Base-by-base conservation (phyloP, 768 basidiomycete genomes). In the Boletellus sp. region DNA sequence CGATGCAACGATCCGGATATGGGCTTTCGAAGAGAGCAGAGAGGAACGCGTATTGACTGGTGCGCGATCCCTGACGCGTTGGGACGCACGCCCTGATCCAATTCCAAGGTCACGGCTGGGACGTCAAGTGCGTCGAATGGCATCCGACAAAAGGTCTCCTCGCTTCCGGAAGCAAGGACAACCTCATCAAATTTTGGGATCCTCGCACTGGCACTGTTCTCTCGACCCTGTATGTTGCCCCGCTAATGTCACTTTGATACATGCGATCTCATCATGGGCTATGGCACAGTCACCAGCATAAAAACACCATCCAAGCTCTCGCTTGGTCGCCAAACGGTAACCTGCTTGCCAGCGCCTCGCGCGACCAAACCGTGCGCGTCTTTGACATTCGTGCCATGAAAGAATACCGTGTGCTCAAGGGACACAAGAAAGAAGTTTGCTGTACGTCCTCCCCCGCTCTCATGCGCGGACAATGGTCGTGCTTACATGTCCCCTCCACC, bases 301-400 rank as follows among this genome's bases (percentile, higher is more conserved):
- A 98, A 74, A 95, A 96, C 58, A 96, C 94, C 0, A 85, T 99
- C 37, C 94, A 98, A 68, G 88, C 93, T 0, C 74, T 93, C 8
- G 76, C 85, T 13, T 99, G 95, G 95, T 93, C 87, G 31, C 93
- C 94, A 0, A 90, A 95, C 55, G 96, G 96, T 6, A 88, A 96
- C 65, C 75, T 94, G 36, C 83, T 98, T 15, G 95, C 94, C 16
- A 94, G 93, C 48, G 96, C 92, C 6, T 94, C 93, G 15, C 81
- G 96, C 38, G 96, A 99, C 64, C 92, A 94, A 63, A 88, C 90
- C 12, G 85, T 97, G 33, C 86, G 94, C 28, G 88, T 99, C 11
- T 99, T 97, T 62, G 96, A 99, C 64, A 97, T 99, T 56, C 84
- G 96, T 16, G 93, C 93, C 42, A 95, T 99, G 90, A 94, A 95